Conservation (phyloP, 176 grass and related monocot genomes). For the Oryza nivara region DNA sequence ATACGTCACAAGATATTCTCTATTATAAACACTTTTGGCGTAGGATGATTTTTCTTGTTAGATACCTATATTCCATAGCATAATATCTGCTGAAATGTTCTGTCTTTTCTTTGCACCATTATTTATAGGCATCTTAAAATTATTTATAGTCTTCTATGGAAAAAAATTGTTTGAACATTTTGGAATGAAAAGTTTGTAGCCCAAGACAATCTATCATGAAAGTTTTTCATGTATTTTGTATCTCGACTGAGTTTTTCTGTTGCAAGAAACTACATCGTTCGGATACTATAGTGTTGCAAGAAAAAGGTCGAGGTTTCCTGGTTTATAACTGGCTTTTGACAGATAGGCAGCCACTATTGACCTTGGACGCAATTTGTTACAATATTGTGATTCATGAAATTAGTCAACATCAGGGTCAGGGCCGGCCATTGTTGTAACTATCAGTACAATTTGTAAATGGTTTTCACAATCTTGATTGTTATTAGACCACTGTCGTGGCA, state of each 20-base stretch:
- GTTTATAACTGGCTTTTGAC: neutral
- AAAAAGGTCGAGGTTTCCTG: neutral
- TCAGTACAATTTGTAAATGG: neutral
- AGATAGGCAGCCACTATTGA: neutral
- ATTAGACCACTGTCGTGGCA: conserved; percentile 3
- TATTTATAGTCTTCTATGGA: neutral
- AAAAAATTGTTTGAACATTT: neutral
- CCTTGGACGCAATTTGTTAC: neutral
- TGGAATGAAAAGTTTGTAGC: neutral
- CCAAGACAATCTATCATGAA: conserved; percentile 15
- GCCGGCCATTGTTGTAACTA: neutral
- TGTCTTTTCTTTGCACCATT: neutral
- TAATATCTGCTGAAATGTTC: neutral
- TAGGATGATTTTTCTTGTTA: neutral
- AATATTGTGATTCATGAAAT: neutral
- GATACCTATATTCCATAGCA: neutral
- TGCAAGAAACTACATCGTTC: neutral
- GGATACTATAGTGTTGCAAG: neutral
- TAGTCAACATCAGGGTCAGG: neutral
- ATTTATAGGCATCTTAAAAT: neutral
- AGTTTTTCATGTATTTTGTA: neutral
- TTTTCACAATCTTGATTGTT: conserved; percentile 26
- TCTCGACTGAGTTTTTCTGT: neutral
- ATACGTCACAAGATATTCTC: neutral
- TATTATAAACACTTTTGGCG: neutral